Conservation (phyloP, 768 basidiomycete species). For the Zangia roseola region DNA sequence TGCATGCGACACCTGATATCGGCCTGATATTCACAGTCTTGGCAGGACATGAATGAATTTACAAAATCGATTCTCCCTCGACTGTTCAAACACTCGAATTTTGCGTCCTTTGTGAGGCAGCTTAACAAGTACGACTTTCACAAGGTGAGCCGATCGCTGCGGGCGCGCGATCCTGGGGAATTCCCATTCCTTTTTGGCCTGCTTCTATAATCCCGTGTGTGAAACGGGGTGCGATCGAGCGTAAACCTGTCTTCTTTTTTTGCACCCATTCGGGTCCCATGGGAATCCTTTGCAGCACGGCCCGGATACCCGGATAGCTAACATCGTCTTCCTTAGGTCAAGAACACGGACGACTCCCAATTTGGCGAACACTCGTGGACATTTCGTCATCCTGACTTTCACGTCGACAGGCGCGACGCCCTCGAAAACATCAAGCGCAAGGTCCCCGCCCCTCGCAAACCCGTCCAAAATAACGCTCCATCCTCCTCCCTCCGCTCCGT, state of each 20-base stretch:
- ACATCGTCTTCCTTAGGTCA: slow-evolving; percentile 48
- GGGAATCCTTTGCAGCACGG: slow-evolving; percentile 2
- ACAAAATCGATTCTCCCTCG: slow-evolving; percentile 87
- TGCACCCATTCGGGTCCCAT: slow-evolving; percentile 12
- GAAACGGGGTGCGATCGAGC: slow-evolving; percentile 17
- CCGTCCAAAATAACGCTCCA: slow-evolving; percentile 24
- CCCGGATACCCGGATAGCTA: slow-evolving; percentile 2
- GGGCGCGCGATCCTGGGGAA: background rate
- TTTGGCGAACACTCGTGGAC: slow-evolving; percentile 62
- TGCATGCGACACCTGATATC: slow-evolving; percentile 10
- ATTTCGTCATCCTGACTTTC: slow-evolving; percentile 53
- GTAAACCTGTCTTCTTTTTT: slow-evolving; percentile 11
- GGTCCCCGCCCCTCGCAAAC: slow-evolving; percentile 40
- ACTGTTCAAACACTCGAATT: slow-evolving; percentile 95
- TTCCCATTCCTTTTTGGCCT: slow-evolving; percentile 2
- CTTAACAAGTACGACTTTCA: slow-evolving; percentile 97
- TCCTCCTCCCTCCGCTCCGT: slow-evolving; percentile 26
- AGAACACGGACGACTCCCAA: slow-evolving; percentile 80
- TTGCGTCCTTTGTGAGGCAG: slow-evolving; percentile 89
- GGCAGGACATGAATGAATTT: slow-evolving; percentile 91
- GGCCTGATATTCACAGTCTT: slow-evolving; percentile 9
- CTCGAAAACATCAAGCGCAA: slow-evolving; percentile 70
- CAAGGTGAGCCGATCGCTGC: slow-evolving; percentile 51
- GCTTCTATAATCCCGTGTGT: slow-evolving; percentile 13
- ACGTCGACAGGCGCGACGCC: slow-evolving; percentile 49